phyloP scores from a whole-genome alignment of 495 filamentous ascomycete genomes.

The Tuber microsphaerosporum region DNA sequence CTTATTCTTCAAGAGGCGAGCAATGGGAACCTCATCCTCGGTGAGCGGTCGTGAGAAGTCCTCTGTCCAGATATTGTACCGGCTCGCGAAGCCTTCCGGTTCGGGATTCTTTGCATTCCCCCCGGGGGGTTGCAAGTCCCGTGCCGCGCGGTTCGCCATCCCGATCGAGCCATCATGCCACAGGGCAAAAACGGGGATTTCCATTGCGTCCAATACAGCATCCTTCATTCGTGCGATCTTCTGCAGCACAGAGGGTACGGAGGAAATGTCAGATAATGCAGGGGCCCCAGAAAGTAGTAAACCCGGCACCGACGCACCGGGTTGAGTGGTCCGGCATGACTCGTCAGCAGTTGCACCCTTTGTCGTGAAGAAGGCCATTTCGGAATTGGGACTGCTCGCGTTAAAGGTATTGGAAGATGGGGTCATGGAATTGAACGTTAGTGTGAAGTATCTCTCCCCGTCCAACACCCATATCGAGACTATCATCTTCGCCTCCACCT shows the following conservation, averaged over 20 bases:
- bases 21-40: constrained; percentile 55
- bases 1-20: constrained; percentile 52
- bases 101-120: neutral
- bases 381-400: constrained; percentile 30
- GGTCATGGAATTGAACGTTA: constrained; percentile 56
- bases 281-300: constrained; percentile 59
- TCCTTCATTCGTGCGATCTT: constrained; percentile 64
- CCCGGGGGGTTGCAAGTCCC: constrained; percentile 42
- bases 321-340: constrained; percentile 32
- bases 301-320: constrained; percentile 40
- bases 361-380: constrained; percentile 10
- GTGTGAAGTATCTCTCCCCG: constrained; percentile 55
- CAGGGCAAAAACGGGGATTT: constrained; percentile 61
- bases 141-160: constrained; percentile 57
- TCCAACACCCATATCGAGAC: constrained; percentile 58
- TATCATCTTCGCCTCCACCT: constrained; percentile 58
- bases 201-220: constrained; percentile 60
- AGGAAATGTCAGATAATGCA: constrained; percentile 45
- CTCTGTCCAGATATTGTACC: constrained; percentile 50
- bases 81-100: constrained; percentile 45
- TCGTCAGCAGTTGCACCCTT: constrained; percentile 22
- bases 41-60: constrained; percentile 56
- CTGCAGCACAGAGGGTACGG: constrained; percentile 54
- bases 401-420: neutral
- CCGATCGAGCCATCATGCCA: constrained; percentile 64